Evolutionary conservation across 495 filamentous ascomycete species (phyloP).

Genomic region (Margaritispora aquatica): DNA sequence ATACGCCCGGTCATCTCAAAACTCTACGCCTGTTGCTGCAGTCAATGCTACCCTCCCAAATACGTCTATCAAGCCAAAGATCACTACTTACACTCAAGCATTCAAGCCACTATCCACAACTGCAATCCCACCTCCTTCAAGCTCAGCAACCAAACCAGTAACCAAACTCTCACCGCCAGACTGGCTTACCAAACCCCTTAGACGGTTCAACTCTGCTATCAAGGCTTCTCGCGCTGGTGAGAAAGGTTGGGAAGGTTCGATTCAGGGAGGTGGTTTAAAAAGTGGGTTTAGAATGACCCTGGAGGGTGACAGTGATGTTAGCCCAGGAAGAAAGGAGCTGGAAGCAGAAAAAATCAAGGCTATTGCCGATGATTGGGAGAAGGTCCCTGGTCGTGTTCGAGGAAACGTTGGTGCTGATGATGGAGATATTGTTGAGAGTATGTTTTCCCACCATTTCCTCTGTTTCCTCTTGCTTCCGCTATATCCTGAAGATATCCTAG

Average conservation of each 20-base stretch:
- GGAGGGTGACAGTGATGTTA: neutral
- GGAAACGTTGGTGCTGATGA: neutral
- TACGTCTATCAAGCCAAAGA: neutral
- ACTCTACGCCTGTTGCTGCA: neutral
- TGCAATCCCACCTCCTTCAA: neutral
- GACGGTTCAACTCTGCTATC: neutral
- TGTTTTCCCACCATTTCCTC: neutral
- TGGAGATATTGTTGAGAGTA: neutral
- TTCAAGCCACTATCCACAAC: neutral
- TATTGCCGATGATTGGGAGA: neutral
- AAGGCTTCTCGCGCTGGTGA: neutral
- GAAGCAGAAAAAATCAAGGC: neutral
- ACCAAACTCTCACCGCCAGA: neutral
- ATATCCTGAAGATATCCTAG: neutral
- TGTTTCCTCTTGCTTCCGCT: neutral
- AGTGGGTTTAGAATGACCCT: neutral
- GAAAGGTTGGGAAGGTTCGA: neutral
- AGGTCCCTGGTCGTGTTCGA: neutral
- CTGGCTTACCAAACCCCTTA: neutral
- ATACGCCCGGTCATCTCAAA: neutral
- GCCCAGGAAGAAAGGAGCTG: conserved; percentile 1
- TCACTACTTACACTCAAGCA: neutral
- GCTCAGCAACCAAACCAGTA: neutral
- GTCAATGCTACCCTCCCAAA: neutral
- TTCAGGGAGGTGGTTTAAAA: neutral